Base-by-base conservation (phyloP, 805 yeast genomes). In the Teunomyces lycoperdinae region DNA sequence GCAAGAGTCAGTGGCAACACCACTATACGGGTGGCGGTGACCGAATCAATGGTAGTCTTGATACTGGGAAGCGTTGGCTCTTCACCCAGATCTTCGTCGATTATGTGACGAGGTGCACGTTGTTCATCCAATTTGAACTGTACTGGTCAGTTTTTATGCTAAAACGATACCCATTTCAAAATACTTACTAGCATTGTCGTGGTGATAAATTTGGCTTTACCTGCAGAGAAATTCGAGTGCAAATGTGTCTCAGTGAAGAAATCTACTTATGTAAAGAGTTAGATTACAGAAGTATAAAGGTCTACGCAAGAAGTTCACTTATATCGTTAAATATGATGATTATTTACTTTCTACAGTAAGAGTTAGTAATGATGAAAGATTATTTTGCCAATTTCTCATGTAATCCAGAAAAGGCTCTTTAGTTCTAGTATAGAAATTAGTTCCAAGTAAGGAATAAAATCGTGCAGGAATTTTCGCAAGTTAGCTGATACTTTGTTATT, bases 101-200 rank as follows among this genome's bases (percentile, higher is more conserved):
- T 57, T 7, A 72, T 52, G 58, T 81, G 84, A 50, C 85, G 76
- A 14, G 80, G 77, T n/a, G 74, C 64, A 30, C 73, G 76, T 41
- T 63, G 56, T 24, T 68, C 65, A 75, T 79, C 70, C 35, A 80
- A 83, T 67, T 77, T 75, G 43, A 79, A 66, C 79, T 74, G 24
- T 4, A 5, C 6, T 2, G 9, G 35, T 41, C 35, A 47, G 49
- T 46, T n/a, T 32, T 9, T 32, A 9, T 32, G 34, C 14, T n/a
- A 10, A 32, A 8, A 14, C 17, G 20, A 11, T 2, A 30, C 13
- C 27, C 16, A 9, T 17, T 7, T 9, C 28, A 29, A 5, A 35
- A 24, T 35, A 49, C 52, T 43, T 46, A 49, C 52, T 17, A 49
- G 47, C 52, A 49, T 49, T 29, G 47, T 17, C 36, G 35, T 14